Percentiles rank a stretch among this genome's conserved stretches.
These are phyloP conservation scores for Hanseniaspora clermontiae DNA, from an alignment of 805 yeast genomes.

Conservation along the genomic window DNA sequence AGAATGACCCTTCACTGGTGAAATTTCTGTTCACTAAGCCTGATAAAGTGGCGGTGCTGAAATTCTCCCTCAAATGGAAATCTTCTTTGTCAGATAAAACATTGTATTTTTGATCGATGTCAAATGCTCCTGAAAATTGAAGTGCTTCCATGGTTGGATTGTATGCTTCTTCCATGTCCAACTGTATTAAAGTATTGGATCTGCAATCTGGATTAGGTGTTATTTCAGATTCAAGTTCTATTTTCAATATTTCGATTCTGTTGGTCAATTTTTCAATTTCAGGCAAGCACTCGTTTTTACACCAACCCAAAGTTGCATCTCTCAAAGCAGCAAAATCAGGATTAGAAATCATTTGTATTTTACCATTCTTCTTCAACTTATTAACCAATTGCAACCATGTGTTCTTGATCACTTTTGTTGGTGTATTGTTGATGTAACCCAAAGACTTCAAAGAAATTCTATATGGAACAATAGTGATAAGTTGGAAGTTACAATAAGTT, in stretches of 20 bases:
- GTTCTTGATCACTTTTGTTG: conserved; percentile 40
- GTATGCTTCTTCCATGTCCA: conserved; percentile 20
- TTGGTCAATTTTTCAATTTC: not conserved
- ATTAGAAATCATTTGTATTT: conserved; percentile 53
- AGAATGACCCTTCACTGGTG: not conserved
- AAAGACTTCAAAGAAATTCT: conserved; percentile 62
- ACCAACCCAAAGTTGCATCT: conserved; percentile 49
- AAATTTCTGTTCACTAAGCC: not conserved
- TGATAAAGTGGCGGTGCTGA: not conserved
- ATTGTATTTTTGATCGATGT: conserved; percentile 13
- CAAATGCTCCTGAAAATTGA: conserved; percentile 31
- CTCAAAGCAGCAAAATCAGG: conserved; percentile 79
- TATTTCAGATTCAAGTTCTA: conserved; percentile 9
- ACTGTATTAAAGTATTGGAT: conserved; percentile 14
- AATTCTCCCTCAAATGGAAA: conserved; percentile 7
- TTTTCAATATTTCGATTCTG: conserved; percentile 14
- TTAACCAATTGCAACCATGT: conserved; percentile 43
- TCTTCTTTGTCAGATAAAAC: conserved; percentile 15
- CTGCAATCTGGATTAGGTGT: conserved; percentile 15
- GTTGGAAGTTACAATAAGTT: conserved; percentile 51
- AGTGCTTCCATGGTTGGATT: conserved; percentile 31
- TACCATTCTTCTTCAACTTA: conserved; percentile 41
- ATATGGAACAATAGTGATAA: conserved; percentile 57
- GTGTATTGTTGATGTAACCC: conserved; percentile 45
- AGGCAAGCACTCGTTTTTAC: conserved; percentile 20